Evolutionary conservation across 352 stramenopile species (phyloP), one percentile per base, ranked within the genome.

Genomic region (Pythium insidiosum): DNA sequence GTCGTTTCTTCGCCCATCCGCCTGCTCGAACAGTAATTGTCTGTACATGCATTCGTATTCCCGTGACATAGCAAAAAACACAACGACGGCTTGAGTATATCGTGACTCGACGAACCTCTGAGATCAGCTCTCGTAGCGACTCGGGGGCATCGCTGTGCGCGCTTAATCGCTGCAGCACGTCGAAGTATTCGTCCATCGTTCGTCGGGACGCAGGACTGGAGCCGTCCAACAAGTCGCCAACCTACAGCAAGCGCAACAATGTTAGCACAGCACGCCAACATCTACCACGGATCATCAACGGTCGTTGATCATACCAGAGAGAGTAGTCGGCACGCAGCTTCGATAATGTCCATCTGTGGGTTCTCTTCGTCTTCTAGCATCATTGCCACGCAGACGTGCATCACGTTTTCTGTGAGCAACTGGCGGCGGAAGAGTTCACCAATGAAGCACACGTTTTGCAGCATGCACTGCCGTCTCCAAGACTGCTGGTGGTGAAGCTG

Each of bases 151-250:
- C 16, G 21, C 35, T 50, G 45, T 80, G 65, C 15, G 77, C 58
- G 4, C 53, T 47, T 33, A 90, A 65, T 9, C 76, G 75, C 26
- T 71, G 43, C 6, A 90, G 53, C 11, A 85, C 75, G 23, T 69
- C 63, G 35, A 90, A 88, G 51, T 90, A 90, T 31, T 90, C 78
- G 45, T 90, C 78, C 78, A 87, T 88, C 15, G 71, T 90, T 61
- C 74, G 61, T 26, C 78, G 56, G 19, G 78, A 90, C 15, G 78
- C 78, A n/a, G 78, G 78, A 56, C 75, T 88, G 12, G 76, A 90
- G 6, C 78, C 75, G 38, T 90, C 78, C 22, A 90, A 63, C 31
- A 90, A 53, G 57, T 90, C 78, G 16, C 78, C 78, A 23, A 90
- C 70, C 75, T 88, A 38, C n/a, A 40, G n/a, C 4, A 25, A 13